phyloP scores from a whole-genome alignment of 371 early-diverging fungal species.

The Mortierella sp. region DNA sequence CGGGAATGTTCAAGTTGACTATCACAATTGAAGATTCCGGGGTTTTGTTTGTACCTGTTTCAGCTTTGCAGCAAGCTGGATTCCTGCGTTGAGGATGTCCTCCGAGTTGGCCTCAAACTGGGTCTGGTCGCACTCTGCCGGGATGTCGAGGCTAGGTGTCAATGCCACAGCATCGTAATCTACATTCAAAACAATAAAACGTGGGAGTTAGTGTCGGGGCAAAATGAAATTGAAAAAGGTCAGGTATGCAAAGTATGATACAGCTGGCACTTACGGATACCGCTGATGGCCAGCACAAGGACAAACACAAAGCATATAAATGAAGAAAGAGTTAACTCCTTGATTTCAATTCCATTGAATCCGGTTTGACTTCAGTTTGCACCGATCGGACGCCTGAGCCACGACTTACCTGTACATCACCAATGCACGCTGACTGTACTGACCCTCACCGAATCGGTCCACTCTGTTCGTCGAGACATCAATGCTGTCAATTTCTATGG shows the following conservation, averaged over 20 bases:
- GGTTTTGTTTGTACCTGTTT: conserved; percentile 55
- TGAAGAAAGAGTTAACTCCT: background rate
- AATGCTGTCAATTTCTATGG: conserved; percentile 71
- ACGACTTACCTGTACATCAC: conserved; percentile 63
- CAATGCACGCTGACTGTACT: conserved; percentile 61
- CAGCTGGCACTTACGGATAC: conserved; percentile 69
- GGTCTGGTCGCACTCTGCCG: conserved; percentile 69
- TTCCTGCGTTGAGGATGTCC: conserved; percentile 58
- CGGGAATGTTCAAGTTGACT: background rate
- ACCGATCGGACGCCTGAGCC: background rate
- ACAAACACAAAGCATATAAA: background rate
- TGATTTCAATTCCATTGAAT: background rate
- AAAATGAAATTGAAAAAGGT: background rate
- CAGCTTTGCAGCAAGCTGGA: conserved; percentile 58
- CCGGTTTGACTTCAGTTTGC: background rate
- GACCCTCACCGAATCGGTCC: conserved; percentile 73
- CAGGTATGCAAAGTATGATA: background rate
- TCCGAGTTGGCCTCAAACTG: conserved; percentile 59
- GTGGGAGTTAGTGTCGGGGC: no score
- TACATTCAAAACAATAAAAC: conserved; percentile 11
- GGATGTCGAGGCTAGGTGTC: conserved; percentile 60
- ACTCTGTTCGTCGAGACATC: conserved; percentile 70
- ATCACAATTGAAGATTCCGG: no score
- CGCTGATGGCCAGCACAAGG: conserved; percentile 33
- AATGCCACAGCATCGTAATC: conserved; percentile 74